Evolutionary conservation across 169 alveolate genomes (phyloP).

Genomic region (Eimeria falciformis): DNA sequence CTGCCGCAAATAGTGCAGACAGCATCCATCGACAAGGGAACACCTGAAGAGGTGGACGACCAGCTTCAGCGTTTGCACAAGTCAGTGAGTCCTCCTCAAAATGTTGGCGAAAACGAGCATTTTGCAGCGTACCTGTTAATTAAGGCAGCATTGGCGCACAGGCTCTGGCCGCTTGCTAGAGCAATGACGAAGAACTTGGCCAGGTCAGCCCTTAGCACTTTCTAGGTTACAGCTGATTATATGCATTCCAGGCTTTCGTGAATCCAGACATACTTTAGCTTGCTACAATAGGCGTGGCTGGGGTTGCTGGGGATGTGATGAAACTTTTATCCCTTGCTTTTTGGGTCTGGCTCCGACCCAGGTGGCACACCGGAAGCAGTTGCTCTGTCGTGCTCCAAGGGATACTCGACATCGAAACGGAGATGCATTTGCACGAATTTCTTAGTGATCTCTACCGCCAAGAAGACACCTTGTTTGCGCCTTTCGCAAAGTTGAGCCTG

Average conservation of each 20-base stretch:
- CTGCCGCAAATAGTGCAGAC: conserved; percentile 57
- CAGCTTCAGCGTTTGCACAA: conserved; percentile 36
- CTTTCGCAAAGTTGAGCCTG: conserved; percentile 2
- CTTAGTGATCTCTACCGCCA: conserved; percentile 45
- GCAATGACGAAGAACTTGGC: conserved; percentile 57
- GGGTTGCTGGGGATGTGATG: too few species aligned
- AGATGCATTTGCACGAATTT: conserved; percentile 60
- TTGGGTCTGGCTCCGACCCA: not conserved
- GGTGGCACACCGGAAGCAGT: conserved; percentile 68
- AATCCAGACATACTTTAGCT: too few species aligned
- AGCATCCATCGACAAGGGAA: conserved; percentile 23
- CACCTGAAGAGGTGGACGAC: conserved; percentile 34
- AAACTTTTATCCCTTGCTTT: not conserved
- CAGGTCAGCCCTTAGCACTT: not conserved
- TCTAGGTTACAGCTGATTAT: too few species aligned
- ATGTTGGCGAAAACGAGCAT: conserved; percentile 49
- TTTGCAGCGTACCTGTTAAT: conserved; percentile 50
- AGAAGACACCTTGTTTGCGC: conserved; percentile 11
- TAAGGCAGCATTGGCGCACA: conserved; percentile 43
- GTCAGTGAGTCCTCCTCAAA: conserved; percentile 26
- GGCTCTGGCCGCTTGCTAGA: conserved; percentile 48
- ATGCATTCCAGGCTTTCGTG: too few species aligned
- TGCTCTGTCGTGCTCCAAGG: conserved; percentile 49
- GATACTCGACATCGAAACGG: conserved; percentile 56
- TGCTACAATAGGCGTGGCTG: too few species aligned